These are phyloP conservation scores for Liriodendron chinense DNA, from an alignment of 164 flowering plant species.

Conservation along the genomic window DNA sequence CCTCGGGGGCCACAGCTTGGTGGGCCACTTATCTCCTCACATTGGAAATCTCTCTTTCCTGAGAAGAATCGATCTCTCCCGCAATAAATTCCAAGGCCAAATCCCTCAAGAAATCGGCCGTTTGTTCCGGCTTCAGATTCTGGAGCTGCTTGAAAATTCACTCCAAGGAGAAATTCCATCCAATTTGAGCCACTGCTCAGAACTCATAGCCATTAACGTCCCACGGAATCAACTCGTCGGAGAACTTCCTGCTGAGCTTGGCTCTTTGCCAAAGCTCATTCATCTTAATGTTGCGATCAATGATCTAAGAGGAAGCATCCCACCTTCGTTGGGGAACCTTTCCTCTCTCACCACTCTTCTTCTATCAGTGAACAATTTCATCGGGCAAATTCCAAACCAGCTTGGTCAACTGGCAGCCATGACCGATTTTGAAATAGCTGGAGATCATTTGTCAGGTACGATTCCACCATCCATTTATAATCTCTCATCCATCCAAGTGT, in stretches of 20 bases:
- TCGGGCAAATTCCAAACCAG: conserved; percentile 27
- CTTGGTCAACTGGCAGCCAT: conserved; percentile 16
- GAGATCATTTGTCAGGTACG: conserved; percentile 33
- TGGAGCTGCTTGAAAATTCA: conserved; percentile 32
- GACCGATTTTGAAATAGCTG: conserved; percentile 25
- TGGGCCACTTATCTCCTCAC: conserved; percentile 31
- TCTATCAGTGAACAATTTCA: background rate
- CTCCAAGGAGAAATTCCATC: conserved; percentile 31
- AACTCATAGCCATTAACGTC: no score
- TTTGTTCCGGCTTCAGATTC: conserved; percentile 24
- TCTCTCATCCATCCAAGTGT: conserved; percentile 29
- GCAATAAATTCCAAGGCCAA: conserved; percentile 30
- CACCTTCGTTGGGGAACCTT: conserved; percentile 31
- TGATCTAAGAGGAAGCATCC: conserved; percentile 30
- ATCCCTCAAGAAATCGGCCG: conserved; percentile 30
- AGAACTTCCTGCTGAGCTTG: conserved; percentile 26
- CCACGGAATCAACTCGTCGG: no score
- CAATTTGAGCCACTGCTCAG: background rate
- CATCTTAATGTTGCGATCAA: conserved; percentile 26
- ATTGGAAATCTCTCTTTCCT: conserved; percentile 46
- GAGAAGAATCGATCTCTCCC: conserved; percentile 24
- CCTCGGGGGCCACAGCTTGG: conserved; percentile 18
- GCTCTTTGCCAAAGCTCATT: conserved; percentile 21
- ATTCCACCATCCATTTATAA: conserved; percentile 43
- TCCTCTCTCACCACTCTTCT: conserved; percentile 18